Percentiles rank a stretch among this genome's conserved stretches.
Evolutionary conservation across 768 basidiomycete species (phyloP).

Genomic region (Lentinula boryana): DNA sequence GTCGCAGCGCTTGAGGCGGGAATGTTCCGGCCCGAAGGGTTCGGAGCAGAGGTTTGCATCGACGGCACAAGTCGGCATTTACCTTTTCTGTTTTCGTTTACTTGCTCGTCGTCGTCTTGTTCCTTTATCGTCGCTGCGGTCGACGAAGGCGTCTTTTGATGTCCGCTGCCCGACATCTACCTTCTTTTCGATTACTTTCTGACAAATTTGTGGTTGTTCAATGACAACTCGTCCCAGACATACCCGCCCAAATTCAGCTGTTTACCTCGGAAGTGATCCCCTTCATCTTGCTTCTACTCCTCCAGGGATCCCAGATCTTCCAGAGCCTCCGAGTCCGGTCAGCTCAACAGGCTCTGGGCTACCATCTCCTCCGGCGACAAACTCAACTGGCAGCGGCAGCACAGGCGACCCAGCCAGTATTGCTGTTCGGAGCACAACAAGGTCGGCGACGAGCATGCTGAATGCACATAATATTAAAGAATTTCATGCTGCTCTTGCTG

Average conservation of each 20-base stretch:
- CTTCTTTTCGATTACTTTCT: background rate
- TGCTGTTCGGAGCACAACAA: slow-evolving; percentile 21
- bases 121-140: slow-evolving; percentile 5
- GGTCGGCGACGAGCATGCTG: slow-evolving; percentile 27
- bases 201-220: slow-evolving; percentile 10
- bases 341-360: slow-evolving; percentile 56
- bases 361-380: slow-evolving; percentile 81
- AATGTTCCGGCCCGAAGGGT: too few species aligned
- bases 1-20: too few species aligned
- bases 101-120: slow-evolving; percentile 1
- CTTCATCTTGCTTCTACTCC: slow-evolving; percentile 27
- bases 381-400: slow-evolving; percentile 79
- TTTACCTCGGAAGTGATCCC: slow-evolving; percentile 44
- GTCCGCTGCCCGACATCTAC: background rate
- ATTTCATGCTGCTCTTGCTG: slow-evolving; percentile 18
- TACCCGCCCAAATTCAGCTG: slow-evolving; percentile 44
- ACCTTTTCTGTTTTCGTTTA: background rate
- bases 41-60: too few species aligned
- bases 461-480: slow-evolving; percentile 32
- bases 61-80: too few species aligned
- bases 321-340: slow-evolving; percentile 63
- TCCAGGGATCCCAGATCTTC: slow-evolving; percentile 57
- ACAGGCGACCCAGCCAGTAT: slow-evolving; percentile 53
- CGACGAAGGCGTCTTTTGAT: slow-evolving; percentile 5
- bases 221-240: slow-evolving; percentile 47